These are phyloP conservation scores for Talaromyces sp. DNA, from an alignment of 2,329 filamentous ascomycete species.

Conservation along the genomic window DNA sequence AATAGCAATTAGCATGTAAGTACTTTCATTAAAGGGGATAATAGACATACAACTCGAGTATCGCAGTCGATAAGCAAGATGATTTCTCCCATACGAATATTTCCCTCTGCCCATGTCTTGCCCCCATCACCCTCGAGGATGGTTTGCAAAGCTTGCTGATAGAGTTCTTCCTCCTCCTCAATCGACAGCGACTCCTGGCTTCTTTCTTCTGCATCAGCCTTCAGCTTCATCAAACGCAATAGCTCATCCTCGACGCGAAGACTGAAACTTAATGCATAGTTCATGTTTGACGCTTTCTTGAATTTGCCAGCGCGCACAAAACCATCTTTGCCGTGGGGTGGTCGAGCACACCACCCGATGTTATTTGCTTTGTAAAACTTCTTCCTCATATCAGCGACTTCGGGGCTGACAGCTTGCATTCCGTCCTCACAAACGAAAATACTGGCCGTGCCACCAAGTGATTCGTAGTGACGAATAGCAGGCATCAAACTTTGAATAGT, in stretches of 20 bases:
- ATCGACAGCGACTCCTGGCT: conserved; percentile 12
- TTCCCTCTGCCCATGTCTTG: conserved; percentile 62
- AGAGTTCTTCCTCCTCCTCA: conserved; percentile 42
- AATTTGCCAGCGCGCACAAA: conserved; percentile 59
- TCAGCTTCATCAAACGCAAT: conserved; percentile 29
- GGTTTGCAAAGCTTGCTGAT: conserved; percentile 31
- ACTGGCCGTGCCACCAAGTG: conserved; percentile 41
- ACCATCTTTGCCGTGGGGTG: conserved; percentile 37
- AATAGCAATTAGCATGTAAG: background rate
- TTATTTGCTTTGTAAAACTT: conserved; percentile 49
- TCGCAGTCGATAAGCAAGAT: conserved; percentile 68
- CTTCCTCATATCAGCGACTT: conserved; percentile 41
- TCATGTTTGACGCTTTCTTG: conserved; percentile 74
- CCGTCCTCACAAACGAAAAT: conserved; percentile 39
- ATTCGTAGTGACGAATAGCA: conserved; percentile 56
- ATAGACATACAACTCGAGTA: conserved; percentile 50
- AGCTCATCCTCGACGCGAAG: conserved; percentile 60
- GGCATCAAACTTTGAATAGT: conserved; percentile 53
- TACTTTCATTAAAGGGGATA: background rate
- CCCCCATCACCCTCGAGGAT: conserved; percentile 46
- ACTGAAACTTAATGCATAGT: conserved; percentile 60
- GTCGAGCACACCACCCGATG: conserved; percentile 48
- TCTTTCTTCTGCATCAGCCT: conserved; percentile 10
- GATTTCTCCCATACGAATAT: conserved; percentile 78
- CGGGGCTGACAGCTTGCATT: conserved; percentile 35